These are phyloP conservation scores for Podaxis sp. DNA, from an alignment of 768 basidiomycete species.

Conservation along the genomic window DNA sequence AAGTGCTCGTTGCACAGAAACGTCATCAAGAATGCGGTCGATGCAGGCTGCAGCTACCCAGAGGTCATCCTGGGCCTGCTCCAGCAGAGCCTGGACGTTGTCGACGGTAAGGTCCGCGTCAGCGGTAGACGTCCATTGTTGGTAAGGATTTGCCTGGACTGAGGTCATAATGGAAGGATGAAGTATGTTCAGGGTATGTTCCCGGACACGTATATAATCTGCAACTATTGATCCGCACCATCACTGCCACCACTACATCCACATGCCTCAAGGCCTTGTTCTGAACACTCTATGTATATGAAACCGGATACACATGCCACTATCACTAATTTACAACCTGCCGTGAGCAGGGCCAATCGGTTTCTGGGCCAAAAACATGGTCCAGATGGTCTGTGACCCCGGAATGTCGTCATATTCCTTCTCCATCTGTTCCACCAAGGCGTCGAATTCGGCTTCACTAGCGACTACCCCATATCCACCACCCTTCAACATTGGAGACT, in stretches of 20 bases:
- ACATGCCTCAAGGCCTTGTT: too few relatives aligned
- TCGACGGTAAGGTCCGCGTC: constrained; percentile 60
- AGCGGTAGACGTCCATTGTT: constrained; percentile 55
- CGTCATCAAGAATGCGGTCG: constrained; percentile 65
- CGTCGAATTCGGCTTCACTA: constrained; percentile 8
- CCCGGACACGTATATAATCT: constrained; percentile 8
- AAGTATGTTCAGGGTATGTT: background rate
- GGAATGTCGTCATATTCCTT: constrained; percentile 3
- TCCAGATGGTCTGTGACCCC: constrained; percentile 5
- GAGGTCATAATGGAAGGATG: constrained; percentile 35
- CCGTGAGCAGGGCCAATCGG: background rate
- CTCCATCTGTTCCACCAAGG: background rate
- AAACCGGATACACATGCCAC: background rate
- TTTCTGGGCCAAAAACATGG: constrained; percentile 6
- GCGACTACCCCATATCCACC: constrained; percentile 8
- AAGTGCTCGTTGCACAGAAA: constrained; percentile 53
- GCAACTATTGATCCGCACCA: constrained; percentile 10
- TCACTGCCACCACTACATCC: background rate
- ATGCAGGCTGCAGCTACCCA: constrained; percentile 78
- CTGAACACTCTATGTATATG: background rate
- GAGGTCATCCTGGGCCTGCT: constrained; percentile 58
- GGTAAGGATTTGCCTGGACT: constrained; percentile 34
- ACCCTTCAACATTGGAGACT: background rate
- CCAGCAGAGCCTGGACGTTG: constrained; percentile 46
- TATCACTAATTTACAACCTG: background rate